Percentiles rank a stretch among this genome's conserved stretches.
Conservation (phyloP, 164 flowering plant genomes). For the Litsea cubeba region DNA sequence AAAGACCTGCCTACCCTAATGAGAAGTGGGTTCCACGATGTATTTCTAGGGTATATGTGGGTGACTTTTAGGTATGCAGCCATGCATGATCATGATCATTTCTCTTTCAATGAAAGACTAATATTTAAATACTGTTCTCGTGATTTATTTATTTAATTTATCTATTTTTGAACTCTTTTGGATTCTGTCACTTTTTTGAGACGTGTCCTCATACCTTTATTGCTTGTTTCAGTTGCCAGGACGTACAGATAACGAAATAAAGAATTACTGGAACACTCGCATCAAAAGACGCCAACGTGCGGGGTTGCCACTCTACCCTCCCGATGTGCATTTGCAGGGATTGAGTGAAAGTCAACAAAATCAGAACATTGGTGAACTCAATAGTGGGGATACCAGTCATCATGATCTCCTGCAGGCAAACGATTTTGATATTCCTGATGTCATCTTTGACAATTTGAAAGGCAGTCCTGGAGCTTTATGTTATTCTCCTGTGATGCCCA, state of each 20-base stretch:
- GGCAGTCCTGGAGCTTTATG: constrained; percentile 33
- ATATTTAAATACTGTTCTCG: too few relatives aligned
- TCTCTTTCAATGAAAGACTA: neutral
- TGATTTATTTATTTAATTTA: too few relatives aligned
- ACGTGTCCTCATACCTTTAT: neutral
- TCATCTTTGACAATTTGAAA: constrained; percentile 46
- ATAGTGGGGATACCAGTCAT: constrained; percentile 28
- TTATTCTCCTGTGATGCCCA: constrained; percentile 38
- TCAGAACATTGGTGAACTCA: constrained; percentile 28
- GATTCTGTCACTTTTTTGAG: constrained; percentile 1
- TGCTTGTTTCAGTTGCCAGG: constrained; percentile 73
- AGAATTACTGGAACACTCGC: constrained; percentile 97
- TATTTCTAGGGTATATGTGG: neutral
- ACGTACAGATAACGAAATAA: constrained; percentile 97
- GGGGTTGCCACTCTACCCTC: constrained; percentile 88
- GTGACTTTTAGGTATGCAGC: neutral
- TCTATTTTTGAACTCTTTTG: neutral
- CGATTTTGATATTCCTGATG: constrained; percentile 54
- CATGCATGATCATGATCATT: neutral
- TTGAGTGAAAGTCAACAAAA: constrained; percentile 40
- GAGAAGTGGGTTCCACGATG: neutral
- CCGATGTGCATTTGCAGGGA: constrained; percentile 51
- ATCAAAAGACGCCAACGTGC: constrained; percentile 89
- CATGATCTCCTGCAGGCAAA: constrained; percentile 37
- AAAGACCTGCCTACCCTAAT: neutral